A percentile compares a stretch with the other conserved stretches of the same genome.
Evolutionary conservation across 768 basidiomycete genomes (phyloP).

Genomic region (Fomitopsis serialis): DNA sequence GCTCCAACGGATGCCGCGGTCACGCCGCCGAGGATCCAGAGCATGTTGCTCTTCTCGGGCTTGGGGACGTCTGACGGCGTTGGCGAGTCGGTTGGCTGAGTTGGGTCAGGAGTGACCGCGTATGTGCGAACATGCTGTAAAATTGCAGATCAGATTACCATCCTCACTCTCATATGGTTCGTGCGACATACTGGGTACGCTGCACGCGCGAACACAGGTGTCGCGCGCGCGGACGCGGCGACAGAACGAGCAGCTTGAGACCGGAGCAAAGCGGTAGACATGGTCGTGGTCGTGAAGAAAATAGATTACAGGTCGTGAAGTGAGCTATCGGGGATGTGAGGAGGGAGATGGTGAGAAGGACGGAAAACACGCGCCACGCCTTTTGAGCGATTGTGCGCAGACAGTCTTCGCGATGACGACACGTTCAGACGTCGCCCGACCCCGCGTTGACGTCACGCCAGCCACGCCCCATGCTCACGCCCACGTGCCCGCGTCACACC

Average conservation of each 20-base stretch:
- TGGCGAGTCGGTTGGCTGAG: conserved; percentile 18
- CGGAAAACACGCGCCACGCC: not conserved
- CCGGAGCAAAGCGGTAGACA: conserved; percentile 18
- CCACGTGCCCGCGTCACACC: not conserved
- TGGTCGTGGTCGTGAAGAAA: conserved; percentile 5
- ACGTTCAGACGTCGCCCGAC: not conserved
- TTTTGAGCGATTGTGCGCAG: not conserved
- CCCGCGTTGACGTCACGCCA: not conserved
- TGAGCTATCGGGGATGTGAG: no score
- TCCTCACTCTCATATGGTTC: not conserved
- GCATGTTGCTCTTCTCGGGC: conserved; percentile 16
- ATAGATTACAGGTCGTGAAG: not conserved
- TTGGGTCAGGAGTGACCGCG: conserved; percentile 20
- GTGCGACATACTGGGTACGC: conserved; percentile 6
- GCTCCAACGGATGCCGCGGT: conserved; percentile 28
- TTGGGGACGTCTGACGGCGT: conserved; percentile 15
- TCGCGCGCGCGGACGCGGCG: conserved; percentile 10
- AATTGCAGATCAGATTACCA: not conserved
- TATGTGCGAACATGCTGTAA: conserved; percentile 16
- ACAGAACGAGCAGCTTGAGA: conserved; percentile 18
- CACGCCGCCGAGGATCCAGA: conserved; percentile 22
- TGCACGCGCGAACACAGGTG: conserved; percentile 9
- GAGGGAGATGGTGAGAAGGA: no score
- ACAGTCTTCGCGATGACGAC: not conserved
- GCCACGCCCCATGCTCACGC: not conserved